Conservation (phyloP, 306 rosid genomes). For the Gynostemma pentaphyllum region DNA sequence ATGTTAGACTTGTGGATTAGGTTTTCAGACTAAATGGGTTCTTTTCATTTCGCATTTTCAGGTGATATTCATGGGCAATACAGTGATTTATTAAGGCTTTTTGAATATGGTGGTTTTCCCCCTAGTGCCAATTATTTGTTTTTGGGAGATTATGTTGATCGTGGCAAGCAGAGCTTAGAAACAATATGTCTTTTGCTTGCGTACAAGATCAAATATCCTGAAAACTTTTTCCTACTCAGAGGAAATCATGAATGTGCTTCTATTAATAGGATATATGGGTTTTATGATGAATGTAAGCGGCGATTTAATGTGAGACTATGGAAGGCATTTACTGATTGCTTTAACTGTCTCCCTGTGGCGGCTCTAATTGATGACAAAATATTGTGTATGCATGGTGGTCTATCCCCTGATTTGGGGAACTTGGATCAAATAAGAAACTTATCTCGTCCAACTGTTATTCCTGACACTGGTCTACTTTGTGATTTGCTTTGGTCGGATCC, state of each 20-base stretch:
- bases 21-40: not conserved
- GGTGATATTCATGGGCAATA: slow-evolving; percentile 95
- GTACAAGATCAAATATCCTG: slow-evolving; percentile 76
- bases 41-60: slow-evolving; percentile 19
- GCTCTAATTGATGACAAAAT: slow-evolving; percentile 86
- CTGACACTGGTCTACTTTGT: slow-evolving; percentile 84
- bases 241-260: slow-evolving; percentile 95
- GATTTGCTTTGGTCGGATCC: slow-evolving; percentile 98
- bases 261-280: slow-evolving; percentile 80
- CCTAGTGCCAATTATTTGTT: slow-evolving; percentile 75
- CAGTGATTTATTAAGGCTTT: slow-evolving; percentile 76
- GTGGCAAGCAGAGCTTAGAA: slow-evolving; percentile 91
- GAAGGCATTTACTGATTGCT: slow-evolving; percentile 76
- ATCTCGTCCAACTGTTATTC: slow-evolving; percentile 65
- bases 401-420: slow-evolving; percentile 68
- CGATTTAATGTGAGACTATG: slow-evolving; percentile 92
- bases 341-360: slow-evolving; percentile 90
- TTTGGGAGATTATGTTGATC: slow-evolving; percentile 90
- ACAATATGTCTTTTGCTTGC: slow-evolving; percentile 91
- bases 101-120: slow-evolving; percentile 89
- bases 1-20: not conserved
- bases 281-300: slow-evolving; percentile 88
- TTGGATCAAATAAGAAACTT: slow-evolving; percentile 70
- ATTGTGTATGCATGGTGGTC: slow-evolving; percentile 98
- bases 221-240: slow-evolving; percentile 84